A percentile compares a stretch with the other conserved stretches of the same genome.
Conservation (phyloP, 2,329 filamentous ascomycete species). For the Xylariomycetidae sp. region DNA sequence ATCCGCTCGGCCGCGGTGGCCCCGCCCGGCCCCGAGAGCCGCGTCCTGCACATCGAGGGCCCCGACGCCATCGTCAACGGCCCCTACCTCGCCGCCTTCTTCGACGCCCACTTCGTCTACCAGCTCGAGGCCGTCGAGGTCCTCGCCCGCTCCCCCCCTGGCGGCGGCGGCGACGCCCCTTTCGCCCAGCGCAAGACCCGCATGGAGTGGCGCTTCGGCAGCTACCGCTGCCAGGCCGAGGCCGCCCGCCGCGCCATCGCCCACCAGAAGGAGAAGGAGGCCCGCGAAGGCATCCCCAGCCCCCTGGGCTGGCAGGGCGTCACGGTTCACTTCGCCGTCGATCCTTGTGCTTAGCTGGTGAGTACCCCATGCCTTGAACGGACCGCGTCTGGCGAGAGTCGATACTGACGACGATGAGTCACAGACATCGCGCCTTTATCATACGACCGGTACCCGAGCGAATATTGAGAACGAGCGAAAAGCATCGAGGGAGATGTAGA, state of each 20-base stretch:
- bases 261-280: constrained; percentile 1
- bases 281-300: neutral
- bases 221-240: constrained; percentile 49
- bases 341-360: constrained; percentile 10
- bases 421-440: no score
- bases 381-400: no score
- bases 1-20: constrained; percentile 35
- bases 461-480: no score
- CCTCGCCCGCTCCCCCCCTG: constrained; percentile 17
- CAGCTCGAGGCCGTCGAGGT: constrained; percentile 38
- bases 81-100: constrained; percentile 32
- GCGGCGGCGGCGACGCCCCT: constrained; percentile 6
- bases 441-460: no score
- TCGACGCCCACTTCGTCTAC: constrained; percentile 37
- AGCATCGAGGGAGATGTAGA: no score
- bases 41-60: constrained; percentile 46
- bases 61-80: constrained; percentile 37
- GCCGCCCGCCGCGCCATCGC: constrained; percentile 26
- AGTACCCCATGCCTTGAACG: neutral
- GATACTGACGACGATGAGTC: no score
- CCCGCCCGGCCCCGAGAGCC: constrained; percentile 27
- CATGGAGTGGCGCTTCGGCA: constrained; percentile 48
- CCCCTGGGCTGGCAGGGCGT: constrained; percentile 6
- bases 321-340: constrained; percentile 12
- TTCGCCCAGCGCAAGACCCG: no score